phyloP scores from a whole-genome alignment of 2,329 filamentous ascomycete species.

The Colletotrichum coccodes region DNA sequence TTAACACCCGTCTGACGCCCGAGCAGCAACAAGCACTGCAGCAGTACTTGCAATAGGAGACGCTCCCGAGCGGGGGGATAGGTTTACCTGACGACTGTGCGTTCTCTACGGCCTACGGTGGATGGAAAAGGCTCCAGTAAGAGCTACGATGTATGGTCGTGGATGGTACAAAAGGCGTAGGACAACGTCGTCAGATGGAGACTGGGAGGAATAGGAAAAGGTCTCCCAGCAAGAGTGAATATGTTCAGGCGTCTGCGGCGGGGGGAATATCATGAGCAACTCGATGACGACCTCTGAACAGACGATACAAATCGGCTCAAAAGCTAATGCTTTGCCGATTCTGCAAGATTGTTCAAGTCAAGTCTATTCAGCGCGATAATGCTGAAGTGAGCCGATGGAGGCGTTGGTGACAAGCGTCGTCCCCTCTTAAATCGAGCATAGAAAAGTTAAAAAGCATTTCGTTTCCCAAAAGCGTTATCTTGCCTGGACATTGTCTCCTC shows the following conservation, averaged over 20 bases:
- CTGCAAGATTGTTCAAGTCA: not conserved
- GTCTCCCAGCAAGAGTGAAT: not conserved
- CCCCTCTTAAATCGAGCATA: not conserved
- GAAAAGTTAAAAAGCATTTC: slow-evolving; percentile 18
- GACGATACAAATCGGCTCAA: not conserved
- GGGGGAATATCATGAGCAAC: slow-evolving; percentile 17
- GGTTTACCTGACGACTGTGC: slow-evolving; percentile 19
- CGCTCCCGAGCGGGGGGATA: slow-evolving; percentile 13
- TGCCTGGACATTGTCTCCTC: not conserved
- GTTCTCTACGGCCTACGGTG: slow-evolving; percentile 11
- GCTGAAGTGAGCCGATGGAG: not conserved
- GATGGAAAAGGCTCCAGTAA: slow-evolving; percentile 19
- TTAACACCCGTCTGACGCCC: slow-evolving; percentile 74
- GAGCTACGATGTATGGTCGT: not conserved
- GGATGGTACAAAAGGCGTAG: not conserved
- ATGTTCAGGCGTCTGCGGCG: slow-evolving; percentile 14
- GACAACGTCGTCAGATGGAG: slow-evolving; percentile 2
- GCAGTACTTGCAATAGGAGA: slow-evolving; percentile 57
- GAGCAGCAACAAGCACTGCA: slow-evolving; percentile 66
- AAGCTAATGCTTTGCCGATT: not conserved
- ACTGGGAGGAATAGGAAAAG: not conserved
- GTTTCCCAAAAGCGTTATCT: slow-evolving; percentile 1
- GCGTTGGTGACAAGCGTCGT: not conserved
- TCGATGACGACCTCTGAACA: not conserved
- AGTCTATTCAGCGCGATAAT: not conserved